Base-by-base conservation (phyloP, 345 rosid genomes). In the Carallia brachiata region DNA sequence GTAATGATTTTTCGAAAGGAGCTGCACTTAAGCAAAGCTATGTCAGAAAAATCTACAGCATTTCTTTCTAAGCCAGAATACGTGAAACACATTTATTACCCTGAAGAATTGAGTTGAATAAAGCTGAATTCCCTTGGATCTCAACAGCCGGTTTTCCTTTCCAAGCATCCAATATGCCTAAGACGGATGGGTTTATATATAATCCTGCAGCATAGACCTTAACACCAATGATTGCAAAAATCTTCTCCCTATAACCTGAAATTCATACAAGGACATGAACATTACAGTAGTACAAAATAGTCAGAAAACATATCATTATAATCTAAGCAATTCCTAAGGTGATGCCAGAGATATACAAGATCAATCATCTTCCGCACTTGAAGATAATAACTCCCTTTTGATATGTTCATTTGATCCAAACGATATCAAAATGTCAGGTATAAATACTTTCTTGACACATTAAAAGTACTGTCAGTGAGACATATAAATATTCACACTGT, bases 161-260 rank as follows among this genome's bases (percentile, higher is more conserved):
- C 96, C 91, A 84, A 63, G 82, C 61, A 34, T 30, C 73, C 82
- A 88, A 69, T 52, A 75, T 60, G 23, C 76, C 75, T 32, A 80
- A 47, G 71, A 91, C 73, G 63, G 93, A 80, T 55, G 73, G 84
- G 68, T 85, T 76, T 30, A 81, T 66, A 63, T 88, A 91, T 8
- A 91, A 67, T 48, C 93, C 98, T 1, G 93, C 97, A 63, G 95
- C 96, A 65, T 94, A 87, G 74, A 91, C 97, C 84, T 91, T 90
- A 16, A 89, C 90, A 39, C 95, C 90, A 8, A 94, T 85, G 66
- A 91, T 81, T 18, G 95, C 98, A 82, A 91, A 86, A 63, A 80
- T 87, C 75, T 89, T 94, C 87, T 91, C 97, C 79, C 95, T 85
- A 78, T 82, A 87, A 65, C 98, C 97, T 89, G 93, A 67, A 67